Conservation (phyloP, 345 rosid species). For the Noccaea caerulescens region DNA sequence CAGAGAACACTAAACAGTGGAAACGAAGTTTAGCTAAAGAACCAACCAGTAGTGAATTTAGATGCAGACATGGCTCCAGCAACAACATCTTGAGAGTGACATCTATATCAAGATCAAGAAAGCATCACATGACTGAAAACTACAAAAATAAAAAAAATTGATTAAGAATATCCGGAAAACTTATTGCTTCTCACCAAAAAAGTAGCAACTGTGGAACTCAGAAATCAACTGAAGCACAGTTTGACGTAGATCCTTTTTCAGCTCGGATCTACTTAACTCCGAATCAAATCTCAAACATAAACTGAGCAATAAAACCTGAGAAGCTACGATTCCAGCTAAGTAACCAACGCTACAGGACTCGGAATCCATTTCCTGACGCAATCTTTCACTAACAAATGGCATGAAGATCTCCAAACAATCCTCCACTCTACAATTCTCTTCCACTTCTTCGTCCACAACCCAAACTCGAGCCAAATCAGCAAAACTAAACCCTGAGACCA, state of each 20-base stretch:
- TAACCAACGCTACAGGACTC: slow-evolving; percentile 51
- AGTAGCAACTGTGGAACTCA: slow-evolving; percentile 57
- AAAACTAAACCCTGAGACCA: slow-evolving; percentile 52
- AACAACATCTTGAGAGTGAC: slow-evolving; percentile 59
- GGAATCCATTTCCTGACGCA: slow-evolving; percentile 44
- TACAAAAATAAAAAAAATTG: slow-evolving; percentile 16
- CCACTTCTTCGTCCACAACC: slow-evolving; percentile 54
- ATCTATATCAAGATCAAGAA: slow-evolving; percentile 49
- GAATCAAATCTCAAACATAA: slow-evolving; percentile 59
- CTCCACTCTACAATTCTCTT: slow-evolving; percentile 39
- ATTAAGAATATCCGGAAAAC: not conserved
- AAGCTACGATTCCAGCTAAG: slow-evolving; percentile 75
- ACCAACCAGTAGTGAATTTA: slow-evolving; percentile 61
- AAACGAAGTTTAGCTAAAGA: slow-evolving; percentile 28
- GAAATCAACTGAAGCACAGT: slow-evolving; percentile 51
- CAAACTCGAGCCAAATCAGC: slow-evolving; percentile 58
- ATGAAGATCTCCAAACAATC: slow-evolving; percentile 57
- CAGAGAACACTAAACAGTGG: not conserved
- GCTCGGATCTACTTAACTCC: slow-evolving; percentile 36
- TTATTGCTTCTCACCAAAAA: slow-evolving; percentile 54
- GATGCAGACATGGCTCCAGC: slow-evolving; percentile 61
- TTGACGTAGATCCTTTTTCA: slow-evolving; percentile 51
- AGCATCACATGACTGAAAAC: slow-evolving; percentile 3
- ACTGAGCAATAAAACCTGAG: slow-evolving; percentile 59
- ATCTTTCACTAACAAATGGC: slow-evolving; percentile 52